Evolutionary conservation across 2,329 filamentous ascomycete species (phyloP), one percentile per base, ranked within the genome.

Genomic region (Amesomyces nigricolor): DNA sequence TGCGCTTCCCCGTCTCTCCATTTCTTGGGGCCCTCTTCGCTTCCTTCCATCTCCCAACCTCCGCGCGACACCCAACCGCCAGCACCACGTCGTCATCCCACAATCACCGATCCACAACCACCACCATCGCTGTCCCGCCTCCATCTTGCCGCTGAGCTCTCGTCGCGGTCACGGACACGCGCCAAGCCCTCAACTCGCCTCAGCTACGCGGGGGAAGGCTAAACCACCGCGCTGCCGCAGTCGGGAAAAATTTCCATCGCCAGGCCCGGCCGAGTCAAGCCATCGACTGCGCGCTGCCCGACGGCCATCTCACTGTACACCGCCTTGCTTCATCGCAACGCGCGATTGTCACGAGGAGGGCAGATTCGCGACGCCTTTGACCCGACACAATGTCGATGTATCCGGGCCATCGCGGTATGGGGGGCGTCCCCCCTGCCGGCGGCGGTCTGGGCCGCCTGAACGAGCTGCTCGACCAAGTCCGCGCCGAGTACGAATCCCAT

Each of bases 381-480:
- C 52, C 52, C 40, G 58, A 50, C 60, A 64, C 51, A 48, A 84
- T 85, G 81, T 83, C 82, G 54, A 95, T 96, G 90, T 96, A 96
- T 73, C 88, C 88, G 71, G 76, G 82, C 67, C 91, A 95, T 78
- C 89, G 89, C 70, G 87, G 86, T 71, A 87, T 95, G 81, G 86
- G 85, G 62, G 81, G 78, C 62, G 85, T 83, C 63, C 86, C 88
- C 74, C 75, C 70, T 62, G 67, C 74, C 26, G 70, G 70, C 60
- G 79, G 75, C 57, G 64, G 65, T 63, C 72, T 72, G 49, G 80
- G 76, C 64, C 90, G 94, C 64, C 79, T 97, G 65, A 90, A 88
- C 64, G 92, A 99, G 78, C 83, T 97, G 61, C 80, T 99, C 68
- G 92, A 97, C 55, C 87, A 91, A 70, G 83, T 99, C 65, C 86